Conservation (phyloP, 2,329 filamentous ascomycete species). For the Malbranchea zuffiana region DNA sequence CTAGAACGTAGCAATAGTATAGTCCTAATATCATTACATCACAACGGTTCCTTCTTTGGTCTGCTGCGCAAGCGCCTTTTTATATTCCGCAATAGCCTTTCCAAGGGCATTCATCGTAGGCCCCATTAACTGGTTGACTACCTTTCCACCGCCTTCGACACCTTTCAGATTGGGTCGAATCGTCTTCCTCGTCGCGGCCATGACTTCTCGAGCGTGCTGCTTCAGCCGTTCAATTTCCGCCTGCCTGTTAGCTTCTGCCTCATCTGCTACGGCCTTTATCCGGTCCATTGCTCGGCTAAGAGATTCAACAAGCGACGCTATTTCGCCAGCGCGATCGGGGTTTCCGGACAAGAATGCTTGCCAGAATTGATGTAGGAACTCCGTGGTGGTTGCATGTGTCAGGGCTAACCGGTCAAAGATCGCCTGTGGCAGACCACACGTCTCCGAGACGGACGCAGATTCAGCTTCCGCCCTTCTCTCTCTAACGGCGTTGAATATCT, state of each 20-base stretch:
- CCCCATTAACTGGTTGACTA: constrained; percentile 64
- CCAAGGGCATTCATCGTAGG: constrained; percentile 62
- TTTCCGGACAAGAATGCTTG: constrained; percentile 81
- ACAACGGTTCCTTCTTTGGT: constrained; percentile 20
- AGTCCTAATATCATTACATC: constrained; percentile 2
- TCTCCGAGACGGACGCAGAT: constrained; percentile 28
- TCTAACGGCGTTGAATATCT: constrained; percentile 50
- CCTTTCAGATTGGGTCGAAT: constrained; percentile 54
- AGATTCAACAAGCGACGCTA: constrained; percentile 72
- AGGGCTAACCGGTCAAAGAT: constrained; percentile 54
- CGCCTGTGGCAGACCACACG: constrained; percentile 38
- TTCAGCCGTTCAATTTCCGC: constrained; percentile 56
- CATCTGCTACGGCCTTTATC: constrained; percentile 66
- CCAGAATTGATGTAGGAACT: constrained; percentile 98
- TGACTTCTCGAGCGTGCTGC: constrained; percentile 58
- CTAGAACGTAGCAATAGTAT: neutral
- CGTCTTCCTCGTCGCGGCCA: constrained; percentile 62
- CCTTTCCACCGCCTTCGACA: constrained; percentile 63
- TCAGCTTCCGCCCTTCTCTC: constrained; percentile 43
- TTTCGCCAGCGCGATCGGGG: constrained; percentile 64
- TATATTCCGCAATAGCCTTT: constrained; percentile 60
- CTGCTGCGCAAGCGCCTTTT: constrained; percentile 56
- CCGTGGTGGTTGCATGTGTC: constrained; percentile 84
- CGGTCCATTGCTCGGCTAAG: constrained; percentile 64
- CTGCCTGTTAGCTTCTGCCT: constrained; percentile 65